Evolutionary conservation across 345 rosid genomes (phyloP), one percentile per base, ranked within the genome.

Genomic region (Eutrema yunnanense): DNA sequence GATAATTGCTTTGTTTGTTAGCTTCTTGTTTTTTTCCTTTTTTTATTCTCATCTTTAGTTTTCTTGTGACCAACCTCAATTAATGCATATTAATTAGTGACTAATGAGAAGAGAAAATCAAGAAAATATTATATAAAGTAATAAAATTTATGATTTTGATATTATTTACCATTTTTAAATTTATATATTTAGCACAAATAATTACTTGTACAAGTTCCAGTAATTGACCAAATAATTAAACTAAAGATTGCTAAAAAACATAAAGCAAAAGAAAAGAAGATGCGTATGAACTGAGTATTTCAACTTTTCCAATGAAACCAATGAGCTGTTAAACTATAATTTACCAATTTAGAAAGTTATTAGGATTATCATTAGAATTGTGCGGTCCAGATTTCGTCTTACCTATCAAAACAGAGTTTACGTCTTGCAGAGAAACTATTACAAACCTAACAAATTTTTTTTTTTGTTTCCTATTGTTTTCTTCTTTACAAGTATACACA

Each of bases 1-100:
- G 58, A 37, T 75, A 43, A 51, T 50, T 61, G 12, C 16, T 62
- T 60, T 75, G 78, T 67, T 60, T 67, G 14, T 6, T 67, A 74
- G 73, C 78, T 60, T 36, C 10, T 58, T 36, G 2, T 16, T 48
- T 57, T 54, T 64, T 60, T 6, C 32, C 7, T 10, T 9, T 61
- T 16, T 51, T 40, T 57, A 3, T 36, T 22, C 5, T 48, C 4
- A 12, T 48, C 44, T 29, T 14, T 49, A 5, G 33, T 33, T 44
- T 32, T 38, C 27, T 56, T 37, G 14, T 63, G 12, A 38, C 57
- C 7, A 56, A 49, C 57, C 50, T 65, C 9, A 44, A 26, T 62
- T 22, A 7, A 19, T 62, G 44, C 54, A 62, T 53, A 43, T 13
- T 42, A 62, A 29, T 37, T 43, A 41, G 50, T 27, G 50, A 60